Conservation (phyloP, 805 yeast genomes). For the Candida dajiaensis region DNA sequence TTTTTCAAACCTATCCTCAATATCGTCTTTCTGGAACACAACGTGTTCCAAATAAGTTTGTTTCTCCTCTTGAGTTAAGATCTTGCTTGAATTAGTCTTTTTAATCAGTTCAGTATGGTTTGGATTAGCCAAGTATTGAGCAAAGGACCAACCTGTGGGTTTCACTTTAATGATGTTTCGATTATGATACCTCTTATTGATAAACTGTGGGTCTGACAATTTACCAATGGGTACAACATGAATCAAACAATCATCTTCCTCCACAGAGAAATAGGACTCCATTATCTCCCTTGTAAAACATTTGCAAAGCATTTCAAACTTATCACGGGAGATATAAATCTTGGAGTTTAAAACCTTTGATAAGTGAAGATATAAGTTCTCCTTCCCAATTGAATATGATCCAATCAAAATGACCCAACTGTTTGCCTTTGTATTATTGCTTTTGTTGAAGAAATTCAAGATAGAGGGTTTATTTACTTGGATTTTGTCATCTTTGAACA, state of each 20-base stretch:
- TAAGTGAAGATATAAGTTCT: conserved; percentile 65
- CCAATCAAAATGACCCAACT: conserved; percentile 60
- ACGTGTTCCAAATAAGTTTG: neutral
- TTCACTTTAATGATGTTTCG: conserved; percentile 54
- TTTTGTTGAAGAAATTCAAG: conserved; percentile 27
- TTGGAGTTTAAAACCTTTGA: conserved; percentile 48
- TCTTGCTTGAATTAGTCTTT: neutral
- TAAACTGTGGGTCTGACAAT: conserved; percentile 30
- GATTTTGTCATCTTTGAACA: conserved; percentile 22
- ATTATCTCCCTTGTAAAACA: neutral
- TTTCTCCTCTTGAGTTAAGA: neutral
- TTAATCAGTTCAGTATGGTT: neutral
- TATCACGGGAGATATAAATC: conserved; percentile 42
- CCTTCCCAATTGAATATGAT: conserved; percentile 90
- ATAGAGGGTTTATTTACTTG: conserved; percentile 23
- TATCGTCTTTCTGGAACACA: neutral
- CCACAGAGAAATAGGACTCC: neutral
- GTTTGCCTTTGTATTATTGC: conserved; percentile 10
- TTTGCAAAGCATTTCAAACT: conserved; percentile 8
- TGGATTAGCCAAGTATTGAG: conserved; percentile 16
- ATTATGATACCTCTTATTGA: conserved; percentile 19
- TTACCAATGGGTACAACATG: conserved; percentile 72
- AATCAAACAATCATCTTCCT: conserved; percentile 32
- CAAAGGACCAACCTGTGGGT: conserved; percentile 91
- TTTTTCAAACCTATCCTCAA: neutral